A percentile compares a stretch with the other conserved stretches of the same genome.
phyloP scores from a whole-genome alignment of 192 early-diverging fungal species.

The Coemansia biformis region DNA sequence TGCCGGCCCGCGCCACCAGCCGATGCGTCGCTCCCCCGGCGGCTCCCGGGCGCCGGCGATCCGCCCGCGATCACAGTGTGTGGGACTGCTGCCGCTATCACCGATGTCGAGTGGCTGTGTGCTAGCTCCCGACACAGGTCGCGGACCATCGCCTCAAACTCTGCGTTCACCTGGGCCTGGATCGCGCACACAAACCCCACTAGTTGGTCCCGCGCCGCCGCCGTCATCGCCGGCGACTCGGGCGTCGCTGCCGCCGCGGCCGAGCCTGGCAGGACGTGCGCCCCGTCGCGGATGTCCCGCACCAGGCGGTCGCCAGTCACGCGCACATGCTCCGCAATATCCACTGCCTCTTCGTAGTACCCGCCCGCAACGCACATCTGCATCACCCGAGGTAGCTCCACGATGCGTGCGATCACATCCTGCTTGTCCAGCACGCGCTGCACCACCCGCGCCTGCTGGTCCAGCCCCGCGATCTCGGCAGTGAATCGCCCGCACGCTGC shows the following conservation, averaged over 20 bases:
- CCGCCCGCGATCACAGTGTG: not conserved
- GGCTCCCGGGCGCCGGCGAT: not conserved
- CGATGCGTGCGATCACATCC: slow-evolving; percentile 38
- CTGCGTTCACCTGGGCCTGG: slow-evolving; percentile 37
- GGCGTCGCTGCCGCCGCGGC: not conserved
- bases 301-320: slow-evolving; percentile 33
- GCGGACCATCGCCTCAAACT: slow-evolving; percentile 44
- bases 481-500: slow-evolving; percentile 28
- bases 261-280: slow-evolving; percentile 31
- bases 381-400: slow-evolving; percentile 49
- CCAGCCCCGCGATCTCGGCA: slow-evolving; percentile 21
- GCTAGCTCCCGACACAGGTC: slow-evolving; percentile 37
- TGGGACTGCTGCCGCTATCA: not conserved
- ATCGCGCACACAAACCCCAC: slow-evolving; percentile 25
- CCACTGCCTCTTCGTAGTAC: slow-evolving; percentile 45
- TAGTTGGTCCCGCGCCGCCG: slow-evolving; percentile 15
- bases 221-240: slow-evolving; percentile 1
- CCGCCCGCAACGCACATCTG: slow-evolving; percentile 49
- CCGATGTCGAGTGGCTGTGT: slow-evolving; percentile 5
- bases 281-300: slow-evolving; percentile 28
- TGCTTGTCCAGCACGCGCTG: slow-evolving; percentile 47
- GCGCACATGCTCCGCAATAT: slow-evolving; percentile 46
- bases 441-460: slow-evolving; percentile 28
- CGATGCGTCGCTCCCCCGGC: not conserved
- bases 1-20: not conserved